Conservation (phyloP, 2,329 filamentous ascomycete species). For the Ophiostoma populinum region DNA sequence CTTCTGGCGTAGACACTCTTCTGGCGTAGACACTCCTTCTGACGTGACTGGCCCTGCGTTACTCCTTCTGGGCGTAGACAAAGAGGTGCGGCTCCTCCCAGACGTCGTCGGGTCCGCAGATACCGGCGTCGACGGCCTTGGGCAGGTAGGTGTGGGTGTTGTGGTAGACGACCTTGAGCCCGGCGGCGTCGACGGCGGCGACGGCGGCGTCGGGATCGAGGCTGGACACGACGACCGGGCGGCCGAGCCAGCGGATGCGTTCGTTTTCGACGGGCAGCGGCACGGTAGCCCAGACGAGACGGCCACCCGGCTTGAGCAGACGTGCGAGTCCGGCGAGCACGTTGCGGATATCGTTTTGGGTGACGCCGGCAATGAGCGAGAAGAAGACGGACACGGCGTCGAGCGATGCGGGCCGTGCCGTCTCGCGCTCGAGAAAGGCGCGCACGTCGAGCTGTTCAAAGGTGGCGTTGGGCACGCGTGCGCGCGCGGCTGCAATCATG, state of each 20-base stretch:
- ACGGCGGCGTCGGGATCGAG: constrained; percentile 12
- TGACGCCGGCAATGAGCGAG: constrained; percentile 15
- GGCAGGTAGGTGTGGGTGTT: constrained; percentile 11
- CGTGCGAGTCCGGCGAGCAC: constrained; percentile 13
- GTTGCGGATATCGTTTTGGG: constrained; percentile 14
- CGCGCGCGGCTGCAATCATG: constrained; percentile 14
- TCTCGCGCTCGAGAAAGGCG: constrained; percentile 8
- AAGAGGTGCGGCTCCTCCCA: constrained; percentile 17
- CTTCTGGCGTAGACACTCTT: too few species aligned
- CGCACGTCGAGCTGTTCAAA: constrained; percentile 15
- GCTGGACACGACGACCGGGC: constrained; percentile 13
- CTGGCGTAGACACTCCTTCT: too few species aligned
- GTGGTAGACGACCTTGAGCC: constrained; percentile 11
- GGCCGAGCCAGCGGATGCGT: constrained; percentile 15
- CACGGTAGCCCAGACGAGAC: constrained; percentile 23
- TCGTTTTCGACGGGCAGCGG: constrained; percentile 13
- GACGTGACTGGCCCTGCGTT: too few species aligned
- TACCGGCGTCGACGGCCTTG: constrained; percentile 12
- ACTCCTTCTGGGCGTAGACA: constrained; percentile 14
- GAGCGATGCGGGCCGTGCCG: constrained; percentile 1
- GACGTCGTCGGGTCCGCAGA: constrained; percentile 14
- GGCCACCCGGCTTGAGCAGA: constrained; percentile 19
- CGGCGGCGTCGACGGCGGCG: constrained; percentile 9
- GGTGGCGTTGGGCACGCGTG: constrained; percentile 13
- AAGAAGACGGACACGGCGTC: constrained; percentile 16